Evolutionary conservation across 2,329 filamentous ascomycete genomes (phyloP).

Genomic region (Fonsecaea monophora): DNA sequence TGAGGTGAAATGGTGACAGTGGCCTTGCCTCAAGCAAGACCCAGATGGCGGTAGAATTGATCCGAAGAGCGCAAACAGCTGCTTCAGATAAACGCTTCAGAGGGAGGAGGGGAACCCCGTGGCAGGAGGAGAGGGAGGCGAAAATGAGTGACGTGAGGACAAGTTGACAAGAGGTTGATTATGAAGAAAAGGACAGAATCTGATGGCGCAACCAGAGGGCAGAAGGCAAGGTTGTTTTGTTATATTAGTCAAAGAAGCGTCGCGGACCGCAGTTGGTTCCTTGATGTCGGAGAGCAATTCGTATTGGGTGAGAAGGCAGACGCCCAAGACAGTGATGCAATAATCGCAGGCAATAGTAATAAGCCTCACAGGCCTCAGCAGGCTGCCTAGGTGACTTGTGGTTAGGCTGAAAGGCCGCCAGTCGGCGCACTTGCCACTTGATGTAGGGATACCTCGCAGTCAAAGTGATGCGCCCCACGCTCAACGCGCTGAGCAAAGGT

Average conservation of each 20-base stretch:
- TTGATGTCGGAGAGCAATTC: slow-evolving; percentile 2
- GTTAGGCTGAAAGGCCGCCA: neutral
- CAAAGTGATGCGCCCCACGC: neutral
- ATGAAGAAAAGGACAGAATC: slow-evolving; percentile 20
- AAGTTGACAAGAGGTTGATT: slow-evolving; percentile 24
- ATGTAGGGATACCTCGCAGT: neutral
- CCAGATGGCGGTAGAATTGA: slow-evolving; percentile 22
- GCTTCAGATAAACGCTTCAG: slow-evolving; percentile 29
- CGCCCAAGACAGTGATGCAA: slow-evolving; percentile 20
- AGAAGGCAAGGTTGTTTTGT: slow-evolving; percentile 14
- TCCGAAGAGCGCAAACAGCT: slow-evolving; percentile 32
- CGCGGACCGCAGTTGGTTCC: slow-evolving; percentile 30
- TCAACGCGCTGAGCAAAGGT: neutral
- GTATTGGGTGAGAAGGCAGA: slow-evolving; percentile 5
- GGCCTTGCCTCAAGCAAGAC: slow-evolving; percentile 42
- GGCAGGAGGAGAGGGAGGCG: slow-evolving; percentile 18
- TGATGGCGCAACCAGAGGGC: slow-evolving; percentile 19
- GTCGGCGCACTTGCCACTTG: neutral
- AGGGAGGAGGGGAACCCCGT: slow-evolving; percentile 10
- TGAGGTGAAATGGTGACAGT: slow-evolving; percentile 45
- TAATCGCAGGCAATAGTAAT: slow-evolving; percentile 8
- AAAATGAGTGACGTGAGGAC: slow-evolving; percentile 23
- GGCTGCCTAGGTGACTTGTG: neutral
- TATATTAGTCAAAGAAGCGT: slow-evolving; percentile 36
- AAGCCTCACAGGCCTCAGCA: neutral